These are phyloP conservation scores for Camelina hispida DNA, from an alignment of 345 rosid species.

Conservation along the genomic window DNA sequence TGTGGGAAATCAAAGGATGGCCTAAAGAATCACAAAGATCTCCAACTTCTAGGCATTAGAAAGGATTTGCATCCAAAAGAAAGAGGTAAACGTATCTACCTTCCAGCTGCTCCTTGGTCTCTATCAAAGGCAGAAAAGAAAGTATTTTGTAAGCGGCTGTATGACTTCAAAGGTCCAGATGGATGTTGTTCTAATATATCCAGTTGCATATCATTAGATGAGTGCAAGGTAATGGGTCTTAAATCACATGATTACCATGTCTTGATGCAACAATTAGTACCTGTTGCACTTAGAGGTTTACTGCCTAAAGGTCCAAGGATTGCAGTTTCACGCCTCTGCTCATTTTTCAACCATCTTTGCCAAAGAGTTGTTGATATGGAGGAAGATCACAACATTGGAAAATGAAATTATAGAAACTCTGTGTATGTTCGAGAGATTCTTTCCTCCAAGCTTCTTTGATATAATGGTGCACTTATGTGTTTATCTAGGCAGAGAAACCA, in stretches of 20 bases:
- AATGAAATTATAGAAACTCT: no score
- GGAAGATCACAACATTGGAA: no score
- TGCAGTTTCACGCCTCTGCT: no score
- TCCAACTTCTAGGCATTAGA: background rate
- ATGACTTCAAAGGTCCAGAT: background rate
- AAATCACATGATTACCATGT: background rate
- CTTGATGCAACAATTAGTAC: background rate
- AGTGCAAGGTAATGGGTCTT: background rate
- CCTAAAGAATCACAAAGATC: background rate
- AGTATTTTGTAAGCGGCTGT: background rate
- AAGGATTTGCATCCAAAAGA: background rate
- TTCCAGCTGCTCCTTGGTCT: background rate
- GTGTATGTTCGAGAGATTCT: background rate
- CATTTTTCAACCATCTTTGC: background rate
- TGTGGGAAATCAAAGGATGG: background rate
- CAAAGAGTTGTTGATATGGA: no score
- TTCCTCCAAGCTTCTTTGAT: background rate
- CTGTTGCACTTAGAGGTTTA: no score
- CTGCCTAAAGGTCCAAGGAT: no score
- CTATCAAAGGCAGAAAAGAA: background rate
- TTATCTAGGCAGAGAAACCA: background rate
- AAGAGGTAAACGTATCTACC: background rate
- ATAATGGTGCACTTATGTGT: background rate
- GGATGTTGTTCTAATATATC: background rate
- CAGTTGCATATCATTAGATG: background rate